A percentile compares a stretch with the other conserved stretches of the same genome.
These are phyloP conservation scores for Vitis labrusca DNA, from an alignment of 164 flowering plant genomes.

Conservation along the genomic window DNA sequence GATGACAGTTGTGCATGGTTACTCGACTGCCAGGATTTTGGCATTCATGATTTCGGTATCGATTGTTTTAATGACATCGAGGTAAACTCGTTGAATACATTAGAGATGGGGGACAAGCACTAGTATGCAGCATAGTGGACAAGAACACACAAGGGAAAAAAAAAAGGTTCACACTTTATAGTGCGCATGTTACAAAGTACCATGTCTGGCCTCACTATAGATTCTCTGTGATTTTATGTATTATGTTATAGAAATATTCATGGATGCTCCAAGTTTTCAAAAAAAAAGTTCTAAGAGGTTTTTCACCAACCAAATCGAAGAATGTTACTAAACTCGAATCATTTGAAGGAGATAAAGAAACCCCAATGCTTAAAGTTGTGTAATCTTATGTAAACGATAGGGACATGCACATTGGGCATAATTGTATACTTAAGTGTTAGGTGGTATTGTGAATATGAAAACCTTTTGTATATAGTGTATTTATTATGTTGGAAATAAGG, in stretches of 20 bases:
- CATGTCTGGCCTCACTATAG: conserved; percentile 9
- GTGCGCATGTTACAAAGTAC: conserved; percentile 10
- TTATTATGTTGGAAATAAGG: neutral
- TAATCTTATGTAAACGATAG: conserved; percentile 9
- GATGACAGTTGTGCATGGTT: conserved; percentile 56
- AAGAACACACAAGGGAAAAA: neutral
- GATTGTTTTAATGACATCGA: conserved; percentile 44
- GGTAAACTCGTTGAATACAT: conserved; percentile 15
- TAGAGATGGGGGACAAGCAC: conserved; percentile 28
- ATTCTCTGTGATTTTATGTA: conserved; percentile 6
- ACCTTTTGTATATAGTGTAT: conserved; percentile 14
- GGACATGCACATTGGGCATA: neutral
- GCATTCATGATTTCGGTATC: conserved; percentile 67
- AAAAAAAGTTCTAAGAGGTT: conserved; percentile 13
- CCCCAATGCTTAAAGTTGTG: conserved; percentile 2
- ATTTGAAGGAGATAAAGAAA: neutral
- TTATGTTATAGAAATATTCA: conserved; percentile 1
- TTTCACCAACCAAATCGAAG: conserved; percentile 19
- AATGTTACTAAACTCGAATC: neutral
- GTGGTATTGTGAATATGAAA: conserved; percentile 3
- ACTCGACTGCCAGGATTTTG: conserved; percentile 70
- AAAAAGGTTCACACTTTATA: neutral
- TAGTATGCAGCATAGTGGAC: conserved; percentile 4
- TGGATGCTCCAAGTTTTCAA: conserved; percentile 10
- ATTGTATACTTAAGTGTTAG: neutral